phyloP scores from a whole-genome alignment of 192 early-diverging fungal genomes.

The Allomyces arbusculus region DNA sequence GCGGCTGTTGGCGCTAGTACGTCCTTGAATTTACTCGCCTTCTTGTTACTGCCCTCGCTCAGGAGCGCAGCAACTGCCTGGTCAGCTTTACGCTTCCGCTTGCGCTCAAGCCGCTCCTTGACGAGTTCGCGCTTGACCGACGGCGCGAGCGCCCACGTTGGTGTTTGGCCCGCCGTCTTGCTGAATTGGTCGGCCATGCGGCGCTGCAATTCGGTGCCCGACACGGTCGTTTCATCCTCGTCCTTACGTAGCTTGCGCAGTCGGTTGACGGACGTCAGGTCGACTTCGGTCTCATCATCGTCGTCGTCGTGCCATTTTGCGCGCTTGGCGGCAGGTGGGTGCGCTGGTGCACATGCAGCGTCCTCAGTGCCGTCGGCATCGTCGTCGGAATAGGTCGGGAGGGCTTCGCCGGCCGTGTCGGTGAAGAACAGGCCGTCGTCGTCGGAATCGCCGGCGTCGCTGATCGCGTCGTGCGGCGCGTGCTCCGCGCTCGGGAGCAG shows the following conservation, averaged over 20 bases:
- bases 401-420: neutral
- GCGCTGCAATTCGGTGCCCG: constrained; percentile 60
- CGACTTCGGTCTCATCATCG: constrained; percentile 45
- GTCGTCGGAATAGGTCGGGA: neutral
- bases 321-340: neutral
- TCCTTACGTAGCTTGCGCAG: constrained; percentile 56
- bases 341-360: too few species aligned
- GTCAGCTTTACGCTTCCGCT: constrained; percentile 65
- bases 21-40: constrained; percentile 6
- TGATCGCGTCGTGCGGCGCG: too few species aligned
- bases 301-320: constrained; percentile 55
- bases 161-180: neutral
- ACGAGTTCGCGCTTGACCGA: constrained; percentile 1
- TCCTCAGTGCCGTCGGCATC: too few species aligned
- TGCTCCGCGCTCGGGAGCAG: too few species aligned
- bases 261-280: constrained; percentile 39
- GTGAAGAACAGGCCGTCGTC: neutral
- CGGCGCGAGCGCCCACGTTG: neutral
- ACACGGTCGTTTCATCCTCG: constrained; percentile 53
- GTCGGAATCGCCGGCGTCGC: neutral
- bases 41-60: constrained; percentile 15
- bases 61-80: constrained; percentile 56
- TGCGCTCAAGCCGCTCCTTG: constrained; percentile 26
- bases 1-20: constrained; percentile 16
- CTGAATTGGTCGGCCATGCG: constrained; percentile 59